Evolutionary conservation across 2,329 filamentous ascomycete genomes (phyloP).

Genomic region (Keithomyces neogunnii): DNA sequence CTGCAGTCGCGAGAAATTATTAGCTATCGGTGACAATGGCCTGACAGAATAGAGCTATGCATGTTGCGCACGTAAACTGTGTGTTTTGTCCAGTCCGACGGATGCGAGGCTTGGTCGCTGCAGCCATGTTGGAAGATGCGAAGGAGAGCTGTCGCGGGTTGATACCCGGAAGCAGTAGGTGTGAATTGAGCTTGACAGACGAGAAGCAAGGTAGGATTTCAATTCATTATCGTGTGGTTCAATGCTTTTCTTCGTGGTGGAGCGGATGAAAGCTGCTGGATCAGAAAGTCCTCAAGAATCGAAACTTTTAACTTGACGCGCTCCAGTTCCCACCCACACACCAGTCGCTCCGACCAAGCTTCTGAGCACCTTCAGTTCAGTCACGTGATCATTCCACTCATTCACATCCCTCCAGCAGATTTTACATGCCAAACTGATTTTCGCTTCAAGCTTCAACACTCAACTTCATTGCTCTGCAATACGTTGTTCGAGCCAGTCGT

Average conservation of each 20-base stretch:
- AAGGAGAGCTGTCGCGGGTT: background rate
- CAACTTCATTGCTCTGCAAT: too few relatives aligned
- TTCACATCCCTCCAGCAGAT: too few relatives aligned
- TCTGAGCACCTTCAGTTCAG: background rate
- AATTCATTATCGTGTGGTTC: background rate
- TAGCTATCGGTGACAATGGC: background rate
- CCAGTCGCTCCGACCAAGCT: background rate
- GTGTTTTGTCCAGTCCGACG: constrained; percentile 40
- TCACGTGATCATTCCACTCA: background rate
- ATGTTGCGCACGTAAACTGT: constrained; percentile 34
- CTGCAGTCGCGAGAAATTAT: constrained; percentile 24
- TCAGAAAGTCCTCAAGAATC: background rate
- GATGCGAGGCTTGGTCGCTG: constrained; percentile 27
- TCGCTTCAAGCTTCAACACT: too few relatives aligned
- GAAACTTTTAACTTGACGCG: background rate
- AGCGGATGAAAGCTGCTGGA: background rate
- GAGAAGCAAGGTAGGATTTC: background rate
- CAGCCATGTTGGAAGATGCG: constrained; percentile 20
- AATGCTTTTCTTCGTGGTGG: background rate
- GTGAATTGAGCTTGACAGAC: background rate
- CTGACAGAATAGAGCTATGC: background rate
- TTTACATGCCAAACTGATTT: too few relatives aligned
- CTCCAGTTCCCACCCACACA: background rate
- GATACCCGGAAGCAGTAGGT: constrained; percentile 5
- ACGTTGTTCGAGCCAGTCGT: too few relatives aligned